Conservation (phyloP, 1,139 yeast genomes). For the Chernovozyma sophiae-reginae region DNA sequence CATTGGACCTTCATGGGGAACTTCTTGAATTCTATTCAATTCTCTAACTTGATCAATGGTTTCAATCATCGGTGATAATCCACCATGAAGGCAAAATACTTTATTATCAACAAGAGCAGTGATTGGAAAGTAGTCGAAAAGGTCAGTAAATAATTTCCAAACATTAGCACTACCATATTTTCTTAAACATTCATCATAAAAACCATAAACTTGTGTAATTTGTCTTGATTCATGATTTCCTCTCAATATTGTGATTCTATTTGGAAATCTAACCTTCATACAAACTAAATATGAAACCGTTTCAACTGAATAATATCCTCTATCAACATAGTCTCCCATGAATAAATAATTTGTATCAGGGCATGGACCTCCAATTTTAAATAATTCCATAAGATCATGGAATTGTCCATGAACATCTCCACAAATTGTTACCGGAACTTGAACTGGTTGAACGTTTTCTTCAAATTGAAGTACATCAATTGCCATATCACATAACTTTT, state of each 20-base stretch:
- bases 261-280: constrained; percentile 89
- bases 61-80: constrained; percentile 89
- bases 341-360: constrained; percentile 78
- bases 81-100: constrained; percentile 95
- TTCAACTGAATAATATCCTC: constrained; percentile 92
- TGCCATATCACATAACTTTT: constrained; percentile 81
- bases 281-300: constrained; percentile 90
- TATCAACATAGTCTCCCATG: constrained; percentile 93
- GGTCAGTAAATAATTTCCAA: constrained; percentile 71
- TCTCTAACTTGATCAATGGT: constrained; percentile 85
- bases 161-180: constrained; percentile 95
- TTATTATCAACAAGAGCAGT: constrained; percentile 90
- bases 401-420: constrained; percentile 99
- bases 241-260: constrained; percentile 85
- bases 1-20: constrained; percentile 99
- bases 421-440: constrained; percentile 92
- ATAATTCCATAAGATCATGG: constrained; percentile 87
- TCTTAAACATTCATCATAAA: constrained; percentile 94
- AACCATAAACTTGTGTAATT: constrained; percentile 96
- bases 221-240: constrained; percentile 98
- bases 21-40: constrained; percentile 87
- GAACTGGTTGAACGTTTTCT: constrained; percentile 90
- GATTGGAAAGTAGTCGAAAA: constrained; percentile 90
- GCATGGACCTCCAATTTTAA: constrained; percentile 90
- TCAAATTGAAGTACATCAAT: constrained; percentile 87